phyloP scores from a whole-genome alignment of 306 rosid genomes.

The Dalbergia cochinchinensis region DNA sequence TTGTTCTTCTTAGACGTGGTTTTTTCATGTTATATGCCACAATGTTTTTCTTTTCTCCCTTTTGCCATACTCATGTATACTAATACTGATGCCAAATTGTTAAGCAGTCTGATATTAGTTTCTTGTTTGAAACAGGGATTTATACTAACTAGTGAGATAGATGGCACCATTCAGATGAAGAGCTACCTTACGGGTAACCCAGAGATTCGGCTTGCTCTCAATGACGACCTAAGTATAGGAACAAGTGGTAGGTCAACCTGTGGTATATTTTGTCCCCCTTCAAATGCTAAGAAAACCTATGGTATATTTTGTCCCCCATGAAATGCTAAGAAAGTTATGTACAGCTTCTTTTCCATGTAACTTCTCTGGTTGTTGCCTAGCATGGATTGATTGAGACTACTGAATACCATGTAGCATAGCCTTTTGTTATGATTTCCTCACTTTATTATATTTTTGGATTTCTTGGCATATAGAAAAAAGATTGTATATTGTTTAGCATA shows the following conservation, averaged over 20 bases:
- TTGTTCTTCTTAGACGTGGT: constrained; percentile 5
- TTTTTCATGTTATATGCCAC: constrained; percentile 12
- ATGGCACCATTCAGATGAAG: constrained; percentile 98
- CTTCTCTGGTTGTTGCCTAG: constrained; percentile 22
- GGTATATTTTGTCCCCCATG: constrained; percentile 31
- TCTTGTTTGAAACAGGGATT: constrained; percentile 72
- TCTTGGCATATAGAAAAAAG: constrained; percentile 19
- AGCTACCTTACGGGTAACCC: constrained; percentile 94
- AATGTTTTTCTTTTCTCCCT: neutral
- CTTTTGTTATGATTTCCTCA: neutral
- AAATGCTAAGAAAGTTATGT: constrained; percentile 16
- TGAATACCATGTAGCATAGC: constrained; percentile 6
- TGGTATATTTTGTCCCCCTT: constrained; percentile 30
- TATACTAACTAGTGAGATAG: constrained; percentile 93
- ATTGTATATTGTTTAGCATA: neutral
- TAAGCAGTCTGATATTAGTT: constrained; percentile 39
- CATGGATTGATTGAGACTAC: neutral
- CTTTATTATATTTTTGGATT: constrained; percentile 26
- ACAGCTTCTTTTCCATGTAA: constrained; percentile 15
- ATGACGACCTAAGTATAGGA: constrained; percentile 88
- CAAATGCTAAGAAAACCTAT: constrained; percentile 39
- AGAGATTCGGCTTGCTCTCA: constrained; percentile 91
- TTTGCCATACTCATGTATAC: neutral
- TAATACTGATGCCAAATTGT: constrained; percentile 14
- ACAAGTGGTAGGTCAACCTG: constrained; percentile 68